Percentiles rank a stretch among this genome's conserved stretches.
Evolutionary conservation across 2,329 filamentous ascomycete species (phyloP).

Genomic region (Aquanectria penicillioides): DNA sequence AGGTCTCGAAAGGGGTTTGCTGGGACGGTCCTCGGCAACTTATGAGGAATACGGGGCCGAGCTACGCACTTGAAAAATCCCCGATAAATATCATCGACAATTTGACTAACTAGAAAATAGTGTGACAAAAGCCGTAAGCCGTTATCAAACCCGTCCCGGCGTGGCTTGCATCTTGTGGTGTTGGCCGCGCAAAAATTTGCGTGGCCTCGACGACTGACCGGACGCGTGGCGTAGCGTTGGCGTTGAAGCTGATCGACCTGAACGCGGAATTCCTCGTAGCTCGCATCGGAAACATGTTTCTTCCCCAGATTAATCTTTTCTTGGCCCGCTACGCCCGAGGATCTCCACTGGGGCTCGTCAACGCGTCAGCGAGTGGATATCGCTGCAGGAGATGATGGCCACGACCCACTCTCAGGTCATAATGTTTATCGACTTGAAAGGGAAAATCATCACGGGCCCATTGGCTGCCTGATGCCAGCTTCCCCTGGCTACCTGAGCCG

Average conservation of each 20-base stretch:
- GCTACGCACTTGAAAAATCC: too few relatives aligned
- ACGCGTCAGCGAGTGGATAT: slow-evolving; percentile 5
- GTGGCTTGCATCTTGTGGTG: too few relatives aligned
- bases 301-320: not conserved
- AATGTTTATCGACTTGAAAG: not conserved
- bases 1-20: too few relatives aligned
- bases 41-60: too few relatives aligned
- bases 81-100: too few relatives aligned
- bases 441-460: too few relatives aligned
- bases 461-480: too few relatives aligned
- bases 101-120: too few relatives aligned
- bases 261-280: not conserved
- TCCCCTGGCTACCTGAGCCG: not conserved
- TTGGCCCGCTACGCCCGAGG: not conserved
- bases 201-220: not conserved
- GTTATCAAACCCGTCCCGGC: too few relatives aligned
- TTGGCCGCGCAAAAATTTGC: not conserved
- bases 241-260: not conserved
- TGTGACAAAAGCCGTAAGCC: too few relatives aligned
- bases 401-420: not conserved
- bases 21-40: too few relatives aligned
- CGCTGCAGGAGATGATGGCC: not conserved
- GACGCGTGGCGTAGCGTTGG: not conserved
- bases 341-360: not conserved
- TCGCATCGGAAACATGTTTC: not conserved